phyloP scores from a whole-genome alignment of 441 rosid species.

The Arabidopsis lyrata region DNA sequence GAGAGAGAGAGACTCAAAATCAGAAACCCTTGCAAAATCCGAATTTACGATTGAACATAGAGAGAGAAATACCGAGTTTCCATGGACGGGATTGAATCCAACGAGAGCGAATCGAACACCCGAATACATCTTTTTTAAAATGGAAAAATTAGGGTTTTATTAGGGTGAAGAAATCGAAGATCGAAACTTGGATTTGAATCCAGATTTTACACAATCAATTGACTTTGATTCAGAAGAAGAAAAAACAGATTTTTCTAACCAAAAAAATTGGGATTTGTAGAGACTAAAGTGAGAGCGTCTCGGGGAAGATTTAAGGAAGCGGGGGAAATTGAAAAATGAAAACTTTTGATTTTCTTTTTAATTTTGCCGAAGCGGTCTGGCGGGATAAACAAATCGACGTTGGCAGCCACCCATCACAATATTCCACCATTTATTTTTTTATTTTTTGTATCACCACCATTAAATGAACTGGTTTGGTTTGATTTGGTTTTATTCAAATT shows the following conservation, averaged over 20 bases:
- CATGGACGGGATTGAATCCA: conserved; percentile 64
- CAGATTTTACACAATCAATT: conserved; percentile 12
- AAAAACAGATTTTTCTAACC: background rate
- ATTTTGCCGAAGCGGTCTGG: background rate
- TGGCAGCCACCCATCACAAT: too few species aligned
- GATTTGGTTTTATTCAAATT: too few species aligned
- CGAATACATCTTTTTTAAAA: conserved; percentile 48
- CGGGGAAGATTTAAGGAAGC: conserved; percentile 23
- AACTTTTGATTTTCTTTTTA: background rate
- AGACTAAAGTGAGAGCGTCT: background rate
- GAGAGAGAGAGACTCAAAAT: background rate
- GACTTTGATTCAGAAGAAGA: background rate
- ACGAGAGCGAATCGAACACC: conserved; percentile 75
- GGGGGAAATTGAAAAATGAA: conserved; percentile 43
- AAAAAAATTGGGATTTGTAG: conserved; percentile 3
- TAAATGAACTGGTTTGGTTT: too few species aligned
- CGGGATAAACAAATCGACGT: conserved; percentile 17
- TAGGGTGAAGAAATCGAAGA: conserved; percentile 7
- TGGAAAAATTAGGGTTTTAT: conserved; percentile 3
- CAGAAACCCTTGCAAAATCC: background rate
- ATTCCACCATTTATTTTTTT: too few species aligned
- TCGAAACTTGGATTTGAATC: background rate
- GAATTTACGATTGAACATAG: background rate
- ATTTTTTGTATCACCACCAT: too few species aligned
- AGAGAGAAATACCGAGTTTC: conserved; percentile 44